Evolutionary conservation across 2,329 filamentous ascomycete species (phyloP), one percentile per base, ranked within the genome.

Genomic region (Daldinia sp.): DNA sequence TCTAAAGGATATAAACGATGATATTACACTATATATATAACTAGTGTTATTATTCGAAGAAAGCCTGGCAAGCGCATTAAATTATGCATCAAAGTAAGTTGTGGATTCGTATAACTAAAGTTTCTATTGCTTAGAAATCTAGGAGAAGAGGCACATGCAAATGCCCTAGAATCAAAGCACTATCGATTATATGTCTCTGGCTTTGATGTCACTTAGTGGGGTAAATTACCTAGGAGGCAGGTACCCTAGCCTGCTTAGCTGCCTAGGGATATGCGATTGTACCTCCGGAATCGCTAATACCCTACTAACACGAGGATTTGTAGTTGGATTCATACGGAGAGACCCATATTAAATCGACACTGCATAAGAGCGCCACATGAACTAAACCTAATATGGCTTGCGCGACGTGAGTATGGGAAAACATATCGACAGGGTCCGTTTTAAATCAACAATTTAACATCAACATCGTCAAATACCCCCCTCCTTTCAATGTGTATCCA

Each of bases 71-170:
- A n/a, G n/a, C 19, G 25, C n/a, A 13, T 9, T 13, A 27, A 27
- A 17, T 54, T 43, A n/a, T 4, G n/a, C n/a, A n/a, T n/a, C n/a
- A n/a, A n/a, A n/a, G 3, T 35, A 30, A 10, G 25, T 49, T 8
- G 35, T 21, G 13, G 41, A 54, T 25, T 43, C 27, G 23, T 35
- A n/a, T 39, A n/a, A n/a, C n/a, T n/a, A 17, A 58, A 5, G 52
- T 27, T 30, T 52, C n/a, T n/a, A n/a, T n/a, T 63, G 66, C 64
- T 67, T 67, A 67, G 61, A 67, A 67, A 67, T 67, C 64, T 53
- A 21, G 21, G 25, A 50, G 45, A 56, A 29, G 50, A 58, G 39
- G 54, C 50, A 62, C 30, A 65, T 62, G 51, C 10, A 25, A 57
- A 56, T 41, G 51, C 23, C 17, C 34, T 55, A 45, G 30, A 48